Base-by-base conservation (phyloP, 2,329 filamentous ascomycete genomes). In the Exophiala lecanii-corni region DNA sequence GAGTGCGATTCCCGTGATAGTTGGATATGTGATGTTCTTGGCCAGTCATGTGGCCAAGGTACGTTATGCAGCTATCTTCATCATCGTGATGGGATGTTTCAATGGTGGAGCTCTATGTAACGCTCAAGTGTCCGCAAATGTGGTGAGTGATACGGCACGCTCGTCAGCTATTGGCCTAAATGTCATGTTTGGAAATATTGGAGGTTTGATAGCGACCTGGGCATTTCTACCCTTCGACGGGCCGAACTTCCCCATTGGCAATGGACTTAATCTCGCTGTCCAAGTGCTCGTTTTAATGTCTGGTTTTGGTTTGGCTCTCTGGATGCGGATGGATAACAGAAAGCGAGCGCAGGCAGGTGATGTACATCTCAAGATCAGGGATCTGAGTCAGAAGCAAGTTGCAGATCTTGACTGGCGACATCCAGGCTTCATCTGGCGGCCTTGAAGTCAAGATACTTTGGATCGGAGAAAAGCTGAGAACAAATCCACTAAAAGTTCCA, bases 151-250 rank as follows among this genome's bases (percentile, higher is more conserved):
- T 53, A 85, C 83, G 0, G 79, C 83, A 0, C 73, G 82, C 9
- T 78, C 77, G 7, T 74, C 79, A 1, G 81, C 80, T 2, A 83
- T 86, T 32, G 81, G 77, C 7, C 76, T 74, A 0, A 80, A 79
- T 41, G 79, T 86, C 56, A 86, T 86, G 81, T 66, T 84, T 18
- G 84, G 82, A 19, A 86, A 86, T 42, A 59, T 86, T 12, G 84
- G 84, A 2, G 84, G 82, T 0, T 60, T 86, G 23, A 72, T 84
- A 43, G 73, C 76, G 1, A 82, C 78, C 0, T 85, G 81, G 80
- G 72, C 70, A 1, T 85, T 82, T 62, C 55, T 85, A n/a, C 73
- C 75, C 0, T 76, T 66, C 53, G 82, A 86, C 56, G 75, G 56
- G 0, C 83, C 83, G 0, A 62, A 86, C 45, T 88, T 79, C 55